These are phyloP conservation scores for Salvia splendens DNA, from an alignment of 257 asterid genomes.

Conservation along the genomic window DNA sequence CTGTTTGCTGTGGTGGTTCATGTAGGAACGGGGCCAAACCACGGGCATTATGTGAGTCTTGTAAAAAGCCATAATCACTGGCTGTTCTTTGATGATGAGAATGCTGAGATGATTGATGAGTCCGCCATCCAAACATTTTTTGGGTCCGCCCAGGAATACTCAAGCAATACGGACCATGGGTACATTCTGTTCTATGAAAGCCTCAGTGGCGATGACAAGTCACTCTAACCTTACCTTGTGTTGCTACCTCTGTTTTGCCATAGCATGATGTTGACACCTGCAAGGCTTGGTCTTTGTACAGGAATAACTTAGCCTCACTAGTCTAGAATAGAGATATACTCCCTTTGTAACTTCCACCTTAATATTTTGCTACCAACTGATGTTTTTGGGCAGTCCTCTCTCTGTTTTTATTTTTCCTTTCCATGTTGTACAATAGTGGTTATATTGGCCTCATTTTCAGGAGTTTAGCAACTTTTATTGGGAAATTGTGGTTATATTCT, in stretches of 20 bases:
- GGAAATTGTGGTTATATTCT: no score
- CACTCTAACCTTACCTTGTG: constrained; percentile 25
- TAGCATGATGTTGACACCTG: constrained; percentile 28
- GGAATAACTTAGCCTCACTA: constrained; percentile 29
- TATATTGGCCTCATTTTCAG: not conserved
- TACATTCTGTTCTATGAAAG: constrained; percentile 74
- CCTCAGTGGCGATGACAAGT: constrained; percentile 37
- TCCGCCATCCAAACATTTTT: constrained; percentile 75
- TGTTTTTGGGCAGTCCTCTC: not conserved
- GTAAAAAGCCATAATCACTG: constrained; percentile 84
- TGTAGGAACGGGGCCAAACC: constrained; percentile 79
- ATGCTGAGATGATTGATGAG: constrained; percentile 79
- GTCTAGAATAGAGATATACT: constrained; percentile 33
- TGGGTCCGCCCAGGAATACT: constrained; percentile 81
- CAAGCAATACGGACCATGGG: constrained; percentile 76
- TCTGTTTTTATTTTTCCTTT: not conserved
- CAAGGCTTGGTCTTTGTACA: constrained; percentile 37
- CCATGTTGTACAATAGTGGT: not conserved
- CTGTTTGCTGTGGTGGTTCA: constrained; percentile 79
- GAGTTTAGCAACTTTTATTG: not conserved
- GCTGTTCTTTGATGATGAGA: constrained; percentile 82
- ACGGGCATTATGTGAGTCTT: constrained; percentile 78
- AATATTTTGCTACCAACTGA: constrained; percentile 10
- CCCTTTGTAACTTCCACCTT: constrained; percentile 12
- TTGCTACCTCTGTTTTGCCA: not conserved